Conservation (phyloP, 257 asterid genomes). For the Solanum phureja region DNA sequence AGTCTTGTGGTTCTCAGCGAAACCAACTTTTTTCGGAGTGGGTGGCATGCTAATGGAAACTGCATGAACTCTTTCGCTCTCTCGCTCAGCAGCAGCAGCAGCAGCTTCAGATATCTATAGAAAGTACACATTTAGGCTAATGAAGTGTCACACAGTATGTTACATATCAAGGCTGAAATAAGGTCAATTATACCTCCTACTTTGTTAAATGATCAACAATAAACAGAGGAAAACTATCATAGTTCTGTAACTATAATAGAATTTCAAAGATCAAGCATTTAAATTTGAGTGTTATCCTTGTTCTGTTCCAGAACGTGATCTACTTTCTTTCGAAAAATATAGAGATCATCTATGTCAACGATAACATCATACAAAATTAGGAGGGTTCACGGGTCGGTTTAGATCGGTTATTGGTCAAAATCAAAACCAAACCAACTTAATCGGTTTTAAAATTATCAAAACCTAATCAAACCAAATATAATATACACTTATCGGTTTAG, state of each 20-base stretch:
- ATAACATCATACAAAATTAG: background rate
- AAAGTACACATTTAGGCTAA: background rate
- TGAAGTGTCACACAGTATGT: background rate
- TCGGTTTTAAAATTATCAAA: too few species aligned
- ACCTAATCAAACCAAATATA: too few species aligned
- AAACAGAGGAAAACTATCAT: background rate
- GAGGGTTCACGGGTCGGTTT: too few species aligned
- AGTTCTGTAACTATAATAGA: too few species aligned
- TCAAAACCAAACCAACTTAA: too few species aligned
- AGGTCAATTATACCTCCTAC: background rate
- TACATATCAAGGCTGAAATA: background rate
- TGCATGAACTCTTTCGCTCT: conserved; percentile 13
- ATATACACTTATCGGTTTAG: too few species aligned
- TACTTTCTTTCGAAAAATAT: background rate
- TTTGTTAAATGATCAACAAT: background rate
- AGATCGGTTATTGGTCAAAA: too few species aligned
- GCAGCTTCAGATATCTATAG: conserved; percentile 16
- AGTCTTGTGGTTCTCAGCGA: conserved; percentile 9
- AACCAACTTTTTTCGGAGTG: conserved; percentile 43
- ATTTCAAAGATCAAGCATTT: too few species aligned
- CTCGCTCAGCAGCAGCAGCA: conserved; percentile 1
- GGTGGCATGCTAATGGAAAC: conserved; percentile 69
- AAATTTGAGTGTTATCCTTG: background rate
- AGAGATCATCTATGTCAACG: background rate
- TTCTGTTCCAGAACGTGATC: background rate